These are phyloP conservation scores for Parasitella parasitica DNA, from an alignment of 371 early-diverging fungal species.

Conservation along the genomic window DNA sequence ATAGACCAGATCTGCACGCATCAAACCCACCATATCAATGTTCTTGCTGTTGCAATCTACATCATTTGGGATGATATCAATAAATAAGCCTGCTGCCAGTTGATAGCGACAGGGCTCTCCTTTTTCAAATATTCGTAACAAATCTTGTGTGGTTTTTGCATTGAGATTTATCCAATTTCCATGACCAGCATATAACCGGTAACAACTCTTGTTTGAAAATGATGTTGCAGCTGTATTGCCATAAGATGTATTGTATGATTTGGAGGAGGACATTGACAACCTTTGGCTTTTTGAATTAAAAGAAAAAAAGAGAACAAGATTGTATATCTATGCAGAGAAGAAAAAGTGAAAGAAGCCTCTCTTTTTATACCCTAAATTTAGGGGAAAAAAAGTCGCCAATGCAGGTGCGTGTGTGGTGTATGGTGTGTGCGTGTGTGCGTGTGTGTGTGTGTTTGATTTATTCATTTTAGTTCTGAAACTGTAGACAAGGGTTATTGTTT, in stretches of 20 bases:
- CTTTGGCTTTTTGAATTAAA: background rate
- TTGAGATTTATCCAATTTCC: conserved; percentile 45
- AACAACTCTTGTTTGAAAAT: conserved; percentile 18
- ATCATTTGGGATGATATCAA: conserved; percentile 48
- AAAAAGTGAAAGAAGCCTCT: background rate
- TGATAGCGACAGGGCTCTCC: conserved; percentile 40
- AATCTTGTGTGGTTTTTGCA: conserved; percentile 34
- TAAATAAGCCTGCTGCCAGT: conserved; percentile 26
- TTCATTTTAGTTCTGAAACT: background rate
- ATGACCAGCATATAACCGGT: conserved; percentile 44
- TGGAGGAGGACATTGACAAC: background rate
- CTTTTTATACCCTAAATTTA: background rate
- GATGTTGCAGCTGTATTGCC: background rate
- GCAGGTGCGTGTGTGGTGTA: background rate
- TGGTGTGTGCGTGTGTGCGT: too few species aligned
- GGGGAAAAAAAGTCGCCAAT: conserved; percentile 11
- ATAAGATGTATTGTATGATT: background rate
- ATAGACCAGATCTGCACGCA: conserved; percentile 46
- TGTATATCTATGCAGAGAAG: background rate
- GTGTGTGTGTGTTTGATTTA: too few species aligned
- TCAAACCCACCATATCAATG: conserved; percentile 39
- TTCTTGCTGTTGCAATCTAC: conserved; percentile 49
- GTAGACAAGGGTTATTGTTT: background rate
- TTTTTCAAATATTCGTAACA: conserved; percentile 28
- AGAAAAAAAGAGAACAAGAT: background rate